Evolutionary conservation across 306 rosid genomes (phyloP).

Genomic region (Carpinus fangiana): DNA sequence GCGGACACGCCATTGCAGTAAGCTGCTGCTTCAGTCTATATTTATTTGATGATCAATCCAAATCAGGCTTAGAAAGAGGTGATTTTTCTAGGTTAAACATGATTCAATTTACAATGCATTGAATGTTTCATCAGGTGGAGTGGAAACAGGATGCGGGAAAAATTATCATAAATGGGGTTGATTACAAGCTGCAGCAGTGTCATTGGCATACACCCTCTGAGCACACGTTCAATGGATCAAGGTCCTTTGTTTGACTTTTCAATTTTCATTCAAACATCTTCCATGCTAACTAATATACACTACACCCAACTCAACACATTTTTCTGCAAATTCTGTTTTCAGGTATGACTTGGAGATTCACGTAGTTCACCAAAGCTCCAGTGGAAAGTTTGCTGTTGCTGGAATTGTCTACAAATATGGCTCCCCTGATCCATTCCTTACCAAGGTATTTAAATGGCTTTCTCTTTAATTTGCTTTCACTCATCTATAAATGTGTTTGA

Average conservation of each 20-base stretch:
- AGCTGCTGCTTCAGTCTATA: not conserved
- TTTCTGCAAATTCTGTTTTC: slow-evolving; percentile 4
- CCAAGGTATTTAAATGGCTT: slow-evolving; percentile 26
- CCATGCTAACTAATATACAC: not conserved
- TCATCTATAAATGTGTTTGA: not conserved
- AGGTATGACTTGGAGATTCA: slow-evolving; percentile 75
- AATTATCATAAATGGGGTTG: slow-evolving; percentile 53
- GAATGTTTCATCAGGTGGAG: slow-evolving; percentile 40
- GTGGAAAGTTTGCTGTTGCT: slow-evolving; percentile 49
- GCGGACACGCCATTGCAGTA: slow-evolving; percentile 68
- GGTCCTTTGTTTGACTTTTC: slow-evolving; percentile 35
- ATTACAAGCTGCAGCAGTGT: slow-evolving; percentile 49
- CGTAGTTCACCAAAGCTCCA: slow-evolving; percentile 43
- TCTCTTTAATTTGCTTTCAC: not conserved
- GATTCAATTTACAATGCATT: too few species aligned
- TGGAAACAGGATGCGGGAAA: slow-evolving; percentile 72
- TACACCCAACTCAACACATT: not conserved
- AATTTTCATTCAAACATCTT: not conserved
- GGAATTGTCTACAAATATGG: slow-evolving; percentile 34
- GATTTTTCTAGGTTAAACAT: too few species aligned
- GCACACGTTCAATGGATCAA: slow-evolving; percentile 64
- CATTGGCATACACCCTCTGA: slow-evolving; percentile 95
- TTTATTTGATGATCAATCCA: not conserved
- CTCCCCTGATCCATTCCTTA: slow-evolving; percentile 56
- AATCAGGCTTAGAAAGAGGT: too few species aligned